phyloP scores from a whole-genome alignment of 2,329 filamentous ascomycete species.

The Talaromyces sp. region DNA sequence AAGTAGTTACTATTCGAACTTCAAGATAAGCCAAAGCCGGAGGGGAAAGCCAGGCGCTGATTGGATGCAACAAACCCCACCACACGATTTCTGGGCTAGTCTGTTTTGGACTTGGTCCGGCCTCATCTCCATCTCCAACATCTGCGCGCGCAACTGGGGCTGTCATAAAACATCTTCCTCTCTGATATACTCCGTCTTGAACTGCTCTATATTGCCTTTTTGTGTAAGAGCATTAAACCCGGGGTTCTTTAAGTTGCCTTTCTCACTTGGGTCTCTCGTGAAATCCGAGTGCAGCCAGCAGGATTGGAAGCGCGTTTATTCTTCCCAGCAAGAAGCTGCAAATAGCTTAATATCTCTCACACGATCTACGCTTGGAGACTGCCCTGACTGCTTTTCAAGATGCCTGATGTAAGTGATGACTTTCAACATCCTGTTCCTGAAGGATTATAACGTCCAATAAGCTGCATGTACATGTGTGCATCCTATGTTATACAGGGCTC shows the following conservation, averaged over 20 bases:
- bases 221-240: neutral
- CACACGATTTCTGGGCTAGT: neutral
- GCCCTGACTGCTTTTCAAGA: constrained; percentile 24
- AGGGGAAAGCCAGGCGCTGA: neutral
- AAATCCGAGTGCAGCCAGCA: neutral
- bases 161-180: neutral
- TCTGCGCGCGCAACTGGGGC: constrained; percentile 2
- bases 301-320: neutral
- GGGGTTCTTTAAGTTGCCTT: neutral
- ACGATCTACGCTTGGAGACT: neutral
- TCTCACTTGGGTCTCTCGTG: neutral
- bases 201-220: neutral
- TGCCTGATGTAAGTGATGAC: constrained; percentile 41
- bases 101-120: constrained; percentile 2
- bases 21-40: neutral
- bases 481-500: neutral
- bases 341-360: neutral
- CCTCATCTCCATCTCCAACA: constrained; percentile 1
- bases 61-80: neutral
- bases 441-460: neutral
- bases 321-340: neutral
- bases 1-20: too few relatives aligned
- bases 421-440: neutral
- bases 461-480: neutral
- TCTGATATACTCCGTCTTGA: neutral